Evolutionary conservation across 163 green algal genomes (phyloP).

Genomic region (Chlorella variabilis): DNA sequence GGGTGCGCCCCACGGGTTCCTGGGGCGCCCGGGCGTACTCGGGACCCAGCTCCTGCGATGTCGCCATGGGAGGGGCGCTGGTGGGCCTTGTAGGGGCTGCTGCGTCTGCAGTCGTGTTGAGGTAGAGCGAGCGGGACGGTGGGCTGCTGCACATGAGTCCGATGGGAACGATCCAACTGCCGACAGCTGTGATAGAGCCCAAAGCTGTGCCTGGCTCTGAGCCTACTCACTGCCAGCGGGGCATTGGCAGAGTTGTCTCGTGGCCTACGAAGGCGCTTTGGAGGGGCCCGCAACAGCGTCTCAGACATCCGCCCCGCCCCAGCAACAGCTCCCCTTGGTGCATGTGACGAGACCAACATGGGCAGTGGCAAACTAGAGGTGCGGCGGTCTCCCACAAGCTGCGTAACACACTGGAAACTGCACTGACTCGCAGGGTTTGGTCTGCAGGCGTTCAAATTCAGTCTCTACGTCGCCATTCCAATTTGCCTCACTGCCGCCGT

Average conservation of each 20-base stretch:
- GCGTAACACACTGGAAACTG: no score
- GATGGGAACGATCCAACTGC: no score
- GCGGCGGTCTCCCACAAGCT: not conserved
- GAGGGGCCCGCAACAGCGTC: not conserved
- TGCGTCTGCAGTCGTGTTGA: not conserved
- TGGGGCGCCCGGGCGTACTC: not conserved
- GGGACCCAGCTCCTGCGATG: no score
- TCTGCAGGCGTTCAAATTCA: constrained; percentile 90
- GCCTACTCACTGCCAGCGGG: no score
- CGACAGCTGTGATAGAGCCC: no score
- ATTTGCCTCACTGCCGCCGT: constrained; percentile 81
- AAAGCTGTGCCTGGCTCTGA: no score
- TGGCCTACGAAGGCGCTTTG: no score
- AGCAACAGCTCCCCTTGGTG: not conserved
- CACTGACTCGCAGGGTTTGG: no score
- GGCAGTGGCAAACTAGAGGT: not conserved
- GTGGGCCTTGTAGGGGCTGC: not conserved
- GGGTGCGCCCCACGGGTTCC: not conserved
- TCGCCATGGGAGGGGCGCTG: not conserved
- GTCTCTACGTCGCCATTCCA: constrained; percentile 85
- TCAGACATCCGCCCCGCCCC: no score
- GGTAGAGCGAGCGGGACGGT: not conserved
- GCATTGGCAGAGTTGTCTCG: no score
- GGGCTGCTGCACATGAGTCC: constrained; percentile 3
- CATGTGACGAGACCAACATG: not conserved